Evolutionary conservation across 331 rosid species (phyloP).

Genomic region (Telfairia occidentalis): DNA sequence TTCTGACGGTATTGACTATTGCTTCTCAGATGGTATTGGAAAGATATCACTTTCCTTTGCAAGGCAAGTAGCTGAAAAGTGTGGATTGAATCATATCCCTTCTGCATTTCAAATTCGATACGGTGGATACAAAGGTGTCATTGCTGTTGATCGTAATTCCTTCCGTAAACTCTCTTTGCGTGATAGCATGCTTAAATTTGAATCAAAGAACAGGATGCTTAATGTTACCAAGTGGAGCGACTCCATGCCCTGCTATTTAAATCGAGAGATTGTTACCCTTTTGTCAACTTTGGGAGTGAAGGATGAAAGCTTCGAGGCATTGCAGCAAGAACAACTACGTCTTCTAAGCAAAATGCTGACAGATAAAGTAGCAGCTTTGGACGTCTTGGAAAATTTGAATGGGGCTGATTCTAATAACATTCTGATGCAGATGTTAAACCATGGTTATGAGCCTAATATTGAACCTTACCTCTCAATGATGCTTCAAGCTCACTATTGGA

Average conservation of each 20-base stretch:
- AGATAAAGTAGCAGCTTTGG: slow-evolving; percentile 46
- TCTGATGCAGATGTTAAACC: slow-evolving; percentile 68
- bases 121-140: slow-evolving; percentile 95
- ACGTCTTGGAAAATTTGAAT: slow-evolving; percentile 46
- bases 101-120: slow-evolving; percentile 92
- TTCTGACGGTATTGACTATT: slow-evolving; percentile 50
- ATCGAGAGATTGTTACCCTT: slow-evolving; percentile 72
- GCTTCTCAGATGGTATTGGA: slow-evolving; percentile 97
- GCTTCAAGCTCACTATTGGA: slow-evolving; percentile 63
- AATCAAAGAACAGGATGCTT: slow-evolving; percentile 71
- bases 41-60: slow-evolving; percentile 75
- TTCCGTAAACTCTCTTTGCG: slow-evolving; percentile 74
- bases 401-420: slow-evolving; percentile 50
- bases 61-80: slow-evolving; percentile 59
- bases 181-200: slow-evolving; percentile 77
- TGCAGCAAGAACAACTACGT: slow-evolving; percentile 63
- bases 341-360: slow-evolving; percentile 58
- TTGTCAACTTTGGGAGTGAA: slow-evolving; percentile 68
- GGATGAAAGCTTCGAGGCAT: slow-evolving; percentile 58
- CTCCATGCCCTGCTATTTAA: slow-evolving; percentile 86
- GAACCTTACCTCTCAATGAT: slow-evolving; percentile 90
- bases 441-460: slow-evolving; percentile 57
- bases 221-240: slow-evolving; percentile 72
- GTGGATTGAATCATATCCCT: slow-evolving; percentile 53
- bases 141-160: slow-evolving; percentile 66